Conservation (phyloP, 768 basidiomycete genomes). For the Rhodotorula toruloides region DNA sequence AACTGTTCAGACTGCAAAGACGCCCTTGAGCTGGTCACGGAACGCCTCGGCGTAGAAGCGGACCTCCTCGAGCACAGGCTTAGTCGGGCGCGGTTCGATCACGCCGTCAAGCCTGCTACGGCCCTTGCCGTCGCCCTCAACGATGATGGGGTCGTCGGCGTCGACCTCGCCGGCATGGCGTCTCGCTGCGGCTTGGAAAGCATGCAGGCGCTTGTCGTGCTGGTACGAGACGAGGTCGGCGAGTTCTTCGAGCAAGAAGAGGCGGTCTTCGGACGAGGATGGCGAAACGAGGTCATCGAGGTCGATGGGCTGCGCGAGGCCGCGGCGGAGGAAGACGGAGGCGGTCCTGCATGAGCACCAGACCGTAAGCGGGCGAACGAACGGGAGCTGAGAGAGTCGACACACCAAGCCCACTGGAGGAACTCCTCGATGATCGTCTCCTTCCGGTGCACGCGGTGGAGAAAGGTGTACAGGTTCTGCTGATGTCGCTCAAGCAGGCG, state of each 20-base stretch:
- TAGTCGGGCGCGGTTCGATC: not conserved
- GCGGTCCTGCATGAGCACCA: conserved; percentile 11
- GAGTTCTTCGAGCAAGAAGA: conserved; percentile 34
- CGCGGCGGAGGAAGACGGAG: conserved; percentile 32
- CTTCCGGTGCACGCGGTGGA: conserved; percentile 19
- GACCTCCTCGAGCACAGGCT: conserved; percentile 11
- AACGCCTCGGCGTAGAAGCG: conserved; percentile 10
- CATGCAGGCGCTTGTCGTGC: conserved; percentile 12
- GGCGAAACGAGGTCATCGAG: conserved; percentile 30
- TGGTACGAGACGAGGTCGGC: conserved; percentile 25
- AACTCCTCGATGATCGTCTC: conserved; percentile 36
- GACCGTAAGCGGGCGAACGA: not conserved
- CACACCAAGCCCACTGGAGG: conserved; percentile 32
- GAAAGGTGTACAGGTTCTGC: conserved; percentile 26
- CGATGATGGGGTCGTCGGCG: conserved; percentile 32
- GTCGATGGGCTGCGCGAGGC: conserved; percentile 25
- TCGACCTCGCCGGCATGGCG: conserved; percentile 26
- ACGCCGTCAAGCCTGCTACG: conserved; percentile 8
- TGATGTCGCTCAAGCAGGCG: conserved; percentile 26
- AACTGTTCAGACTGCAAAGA: conserved; percentile 31
- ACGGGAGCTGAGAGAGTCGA: too few relatives aligned
- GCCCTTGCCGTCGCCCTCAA: conserved; percentile 30
- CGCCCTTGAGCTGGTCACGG: conserved; percentile 20
- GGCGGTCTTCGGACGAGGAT: conserved; percentile 4
- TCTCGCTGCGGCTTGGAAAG: conserved; percentile 4